Conservation (phyloP, 768 basidiomycete species). For the Tubosaeta brunneosetosa region DNA sequence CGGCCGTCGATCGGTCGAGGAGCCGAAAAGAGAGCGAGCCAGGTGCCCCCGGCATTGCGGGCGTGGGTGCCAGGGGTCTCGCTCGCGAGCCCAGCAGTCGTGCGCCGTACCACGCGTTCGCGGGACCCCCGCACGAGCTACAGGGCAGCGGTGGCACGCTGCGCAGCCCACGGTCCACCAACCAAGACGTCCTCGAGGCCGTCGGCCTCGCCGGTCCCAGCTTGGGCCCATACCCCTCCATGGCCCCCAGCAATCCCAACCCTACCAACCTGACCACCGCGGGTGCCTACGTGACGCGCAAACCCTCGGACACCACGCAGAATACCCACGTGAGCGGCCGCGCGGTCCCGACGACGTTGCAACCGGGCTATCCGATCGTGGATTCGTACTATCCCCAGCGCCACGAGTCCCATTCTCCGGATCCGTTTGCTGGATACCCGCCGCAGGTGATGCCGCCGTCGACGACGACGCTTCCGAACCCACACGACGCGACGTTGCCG, state of each 20-base stretch:
- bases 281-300: slow-evolving; percentile 16
- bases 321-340: slow-evolving; percentile 22
- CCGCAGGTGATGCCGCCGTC: slow-evolving; percentile 5
- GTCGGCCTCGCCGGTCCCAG: slow-evolving; percentile 19
- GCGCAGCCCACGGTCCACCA: slow-evolving; percentile 19
- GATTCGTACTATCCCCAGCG: slow-evolving; percentile 24
- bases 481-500: slow-evolving; percentile 7
- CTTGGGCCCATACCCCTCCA: not conserved
- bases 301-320: slow-evolving; percentile 25
- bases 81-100: slow-evolving; percentile 26
- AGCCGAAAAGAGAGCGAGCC: slow-evolving; percentile 29
- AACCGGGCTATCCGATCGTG: slow-evolving; percentile 23
- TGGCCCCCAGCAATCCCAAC: not conserved
- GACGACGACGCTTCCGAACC: slow-evolving; percentile 16
- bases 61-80: slow-evolving; percentile 31
- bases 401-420: slow-evolving; percentile 15
- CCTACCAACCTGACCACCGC: not conserved
- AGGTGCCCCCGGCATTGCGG: slow-evolving; percentile 38
- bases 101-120: slow-evolving; percentile 38
- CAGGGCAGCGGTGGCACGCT: slow-evolving; percentile 10
- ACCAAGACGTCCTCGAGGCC: slow-evolving; percentile 27
- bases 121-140: slow-evolving; percentile 27
- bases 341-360: slow-evolving; percentile 14
- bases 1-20: slow-evolving; percentile 20
- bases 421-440: slow-evolving; percentile 30